Evolutionary conservation across 2,329 filamentous ascomycete genomes (phyloP).

Genomic region (Lomentospora prolificans): DNA sequence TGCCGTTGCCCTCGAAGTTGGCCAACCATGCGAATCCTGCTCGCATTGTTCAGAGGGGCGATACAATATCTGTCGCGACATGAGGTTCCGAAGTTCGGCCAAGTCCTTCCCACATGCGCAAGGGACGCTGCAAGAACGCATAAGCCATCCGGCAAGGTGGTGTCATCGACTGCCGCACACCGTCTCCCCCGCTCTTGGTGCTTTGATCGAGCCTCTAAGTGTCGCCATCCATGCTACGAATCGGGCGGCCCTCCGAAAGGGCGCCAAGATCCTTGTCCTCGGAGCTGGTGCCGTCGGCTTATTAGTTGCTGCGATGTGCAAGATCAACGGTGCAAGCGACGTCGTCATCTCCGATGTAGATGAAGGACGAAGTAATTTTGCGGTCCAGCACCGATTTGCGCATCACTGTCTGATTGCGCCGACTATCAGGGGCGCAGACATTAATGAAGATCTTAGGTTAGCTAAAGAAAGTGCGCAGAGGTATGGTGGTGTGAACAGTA

Average conservation of each 20-base stretch:
- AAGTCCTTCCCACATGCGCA: slow-evolving; percentile 47
- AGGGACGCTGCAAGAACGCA: slow-evolving; percentile 46
- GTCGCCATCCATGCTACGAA: slow-evolving; percentile 39
- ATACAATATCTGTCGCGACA: slow-evolving; percentile 50
- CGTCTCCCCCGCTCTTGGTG: slow-evolving; percentile 30
- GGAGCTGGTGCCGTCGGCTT: slow-evolving; percentile 28
- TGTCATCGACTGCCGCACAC: slow-evolving; percentile 30
- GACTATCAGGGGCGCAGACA: slow-evolving; percentile 23
- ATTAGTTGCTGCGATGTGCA: slow-evolving; percentile 28
- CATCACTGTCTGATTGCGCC: slow-evolving; percentile 14
- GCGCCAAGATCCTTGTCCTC: slow-evolving; percentile 20
- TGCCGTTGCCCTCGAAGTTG: slow-evolving; percentile 69
- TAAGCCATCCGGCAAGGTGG: slow-evolving; percentile 47
- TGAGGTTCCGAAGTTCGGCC: slow-evolving; percentile 49
- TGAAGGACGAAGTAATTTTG: slow-evolving; percentile 26
- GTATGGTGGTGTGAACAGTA: slow-evolving; percentile 23
- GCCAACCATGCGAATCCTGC: slow-evolving; percentile 55
- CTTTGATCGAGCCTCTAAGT: slow-evolving; percentile 39
- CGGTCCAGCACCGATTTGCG: slow-evolving; percentile 20
- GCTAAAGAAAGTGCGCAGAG: slow-evolving; percentile 37
- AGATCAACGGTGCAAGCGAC: slow-evolving; percentile 1
- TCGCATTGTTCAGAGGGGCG: slow-evolving; percentile 40
- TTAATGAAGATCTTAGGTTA: slow-evolving; percentile 40
- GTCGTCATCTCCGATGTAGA: slow-evolving; percentile 17
- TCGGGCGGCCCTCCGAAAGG: slow-evolving; percentile 12